These are phyloP conservation scores for Tolypocladium pustulatum DNA, from an alignment of 2,329 filamentous ascomycete species.

Conservation along the genomic window DNA sequence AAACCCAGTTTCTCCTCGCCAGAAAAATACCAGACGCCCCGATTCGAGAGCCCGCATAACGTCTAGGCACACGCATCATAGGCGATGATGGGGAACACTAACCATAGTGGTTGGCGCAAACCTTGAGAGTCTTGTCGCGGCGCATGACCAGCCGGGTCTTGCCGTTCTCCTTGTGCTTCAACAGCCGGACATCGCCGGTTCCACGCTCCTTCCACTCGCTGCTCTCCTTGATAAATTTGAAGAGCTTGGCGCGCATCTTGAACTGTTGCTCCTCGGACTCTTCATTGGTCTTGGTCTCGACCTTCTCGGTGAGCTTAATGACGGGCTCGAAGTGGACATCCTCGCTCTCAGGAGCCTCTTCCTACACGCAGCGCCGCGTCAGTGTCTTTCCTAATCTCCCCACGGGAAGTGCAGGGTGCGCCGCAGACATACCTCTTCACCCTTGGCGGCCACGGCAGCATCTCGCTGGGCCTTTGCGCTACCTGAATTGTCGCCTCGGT, in stretches of 20 bases:
- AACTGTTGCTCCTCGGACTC: conserved; percentile 95
- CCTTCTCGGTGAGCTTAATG: conserved; percentile 89
- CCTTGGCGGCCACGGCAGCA: conserved; percentile 46
- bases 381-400: neutral
- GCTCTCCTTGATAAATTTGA: conserved; percentile 88
- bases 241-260: conserved; percentile 99
- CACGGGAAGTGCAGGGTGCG: neutral
- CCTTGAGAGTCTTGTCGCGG: conserved; percentile 98
- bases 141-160: conserved; percentile 98
- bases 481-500: conserved; percentile 77
- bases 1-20: neutral
- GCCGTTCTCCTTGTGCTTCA: conserved; percentile 98
- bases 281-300: conserved; percentile 96
- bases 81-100: conserved; percentile 28
- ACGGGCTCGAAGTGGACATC: conserved; percentile 98
- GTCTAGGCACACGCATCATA: neutral
- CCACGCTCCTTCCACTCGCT: conserved; percentile 99
- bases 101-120: conserved; percentile 99
- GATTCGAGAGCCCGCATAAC: neutral
- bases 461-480: conserved; percentile 72
- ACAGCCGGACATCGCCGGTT: conserved; percentile 86
- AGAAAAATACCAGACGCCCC: neutral
- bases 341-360: conserved; percentile 75
- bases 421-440: conserved; percentile 39
- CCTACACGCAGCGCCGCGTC: conserved; percentile 27